These are phyloP conservation scores for Rhizopogon sp. DNA, from an alignment of 768 basidiomycete species.

Conservation along the genomic window DNA sequence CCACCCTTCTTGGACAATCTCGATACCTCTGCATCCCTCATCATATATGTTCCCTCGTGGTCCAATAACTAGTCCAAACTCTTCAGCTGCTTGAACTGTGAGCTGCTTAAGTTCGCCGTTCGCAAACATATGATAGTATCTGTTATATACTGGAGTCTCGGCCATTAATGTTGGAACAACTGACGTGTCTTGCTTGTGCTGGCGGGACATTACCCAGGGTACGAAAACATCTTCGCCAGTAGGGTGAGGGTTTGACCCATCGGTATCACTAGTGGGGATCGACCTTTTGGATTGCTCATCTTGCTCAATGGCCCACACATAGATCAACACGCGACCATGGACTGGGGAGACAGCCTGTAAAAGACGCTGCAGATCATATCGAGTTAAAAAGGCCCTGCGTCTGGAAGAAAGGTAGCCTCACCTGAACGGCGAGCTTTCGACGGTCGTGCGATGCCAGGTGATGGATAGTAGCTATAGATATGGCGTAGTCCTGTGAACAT, in stretches of 20 bases:
- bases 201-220: constrained; percentile 69
- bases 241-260: constrained; percentile 10
- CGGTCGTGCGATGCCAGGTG: constrained; percentile 82
- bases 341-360: constrained; percentile 57
- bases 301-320: constrained; percentile 97
- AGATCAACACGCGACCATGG: constrained; percentile 81
- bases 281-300: constrained; percentile 75
- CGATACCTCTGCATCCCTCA: constrained; percentile 40
- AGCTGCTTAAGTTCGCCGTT: constrained; percentile 70
- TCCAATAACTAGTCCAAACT: constrained; percentile 51
- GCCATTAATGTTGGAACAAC: not conserved
- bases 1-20: constrained; percentile 74
- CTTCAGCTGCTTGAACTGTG: constrained; percentile 55
- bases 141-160: constrained; percentile 55
- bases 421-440: constrained; percentile 70
- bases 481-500: constrained; percentile 78
- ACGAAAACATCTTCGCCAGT: constrained; percentile 81
- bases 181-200: not conserved
- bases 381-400: not conserved
- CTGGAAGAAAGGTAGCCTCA: constrained; percentile 19
- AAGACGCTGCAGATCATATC: constrained; percentile 40
- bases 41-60: constrained; percentile 11
- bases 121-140: constrained; percentile 96
- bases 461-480: constrained; percentile 97
- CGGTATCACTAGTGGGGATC: constrained; percentile 34